These are phyloP conservation scores for Ceratocystis colombiana DNA, from an alignment of 2,329 filamentous ascomycete species.

Conservation along the genomic window DNA sequence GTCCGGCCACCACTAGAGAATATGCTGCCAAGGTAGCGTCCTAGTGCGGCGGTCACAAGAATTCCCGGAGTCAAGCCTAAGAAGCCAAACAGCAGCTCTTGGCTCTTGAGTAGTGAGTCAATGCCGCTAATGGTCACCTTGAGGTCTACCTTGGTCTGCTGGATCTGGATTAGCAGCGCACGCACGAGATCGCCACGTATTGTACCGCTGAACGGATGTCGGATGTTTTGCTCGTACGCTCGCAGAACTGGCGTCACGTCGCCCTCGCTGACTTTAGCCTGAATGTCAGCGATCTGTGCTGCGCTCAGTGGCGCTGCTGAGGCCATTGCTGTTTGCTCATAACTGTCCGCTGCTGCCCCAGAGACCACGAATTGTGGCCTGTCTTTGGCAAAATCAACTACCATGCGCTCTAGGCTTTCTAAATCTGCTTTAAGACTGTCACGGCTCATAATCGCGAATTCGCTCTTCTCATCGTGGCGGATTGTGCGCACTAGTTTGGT, in stretches of 20 bases:
- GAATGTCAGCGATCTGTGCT: slow-evolving; percentile 61
- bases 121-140: slow-evolving; percentile 95
- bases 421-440: slow-evolving; percentile 83
- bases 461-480: slow-evolving; percentile 80
- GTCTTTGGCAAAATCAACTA: slow-evolving; percentile 86
- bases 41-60: slow-evolving; percentile 66
- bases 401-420: slow-evolving; percentile 91
- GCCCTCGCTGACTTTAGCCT: slow-evolving; percentile 73
- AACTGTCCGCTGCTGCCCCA: slow-evolving; percentile 32
- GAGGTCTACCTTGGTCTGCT: slow-evolving; percentile 97
- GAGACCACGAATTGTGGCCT: slow-evolving; percentile 51
- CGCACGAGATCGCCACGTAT: slow-evolving; percentile 78
- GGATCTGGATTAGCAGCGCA: slow-evolving; percentile 86
- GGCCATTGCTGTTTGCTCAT: slow-evolving; percentile 26
- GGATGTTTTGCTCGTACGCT: slow-evolving; percentile 83
- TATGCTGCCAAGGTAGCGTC: slow-evolving; percentile 59
- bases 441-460: slow-evolving; percentile 94
- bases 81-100: slow-evolving; percentile 96
- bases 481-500: slow-evolving; percentile 83
- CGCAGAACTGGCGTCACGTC: slow-evolving; percentile 85
- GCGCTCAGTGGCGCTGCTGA: slow-evolving; percentile 53
- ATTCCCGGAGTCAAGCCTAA: slow-evolving; percentile 87
- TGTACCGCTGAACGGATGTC: slow-evolving; percentile 70
- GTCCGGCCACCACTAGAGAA: slow-evolving; percentile 55
- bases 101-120: slow-evolving; percentile 85